phyloP scores from a whole-genome alignment of 345 rosid species.

The Microthlaspi erraticum region DNA sequence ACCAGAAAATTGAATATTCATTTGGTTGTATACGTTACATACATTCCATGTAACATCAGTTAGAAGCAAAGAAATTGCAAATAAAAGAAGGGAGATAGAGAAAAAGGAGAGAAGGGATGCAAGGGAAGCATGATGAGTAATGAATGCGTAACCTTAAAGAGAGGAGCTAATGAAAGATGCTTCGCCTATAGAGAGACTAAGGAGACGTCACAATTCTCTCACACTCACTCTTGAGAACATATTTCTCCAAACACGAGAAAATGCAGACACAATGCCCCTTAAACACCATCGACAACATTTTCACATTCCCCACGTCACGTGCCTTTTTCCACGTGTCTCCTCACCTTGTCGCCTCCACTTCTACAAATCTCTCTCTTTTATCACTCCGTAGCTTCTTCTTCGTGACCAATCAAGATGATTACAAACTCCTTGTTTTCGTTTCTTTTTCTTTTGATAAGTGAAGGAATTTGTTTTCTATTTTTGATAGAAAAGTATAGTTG shows the following conservation, averaged over 20 bases:
- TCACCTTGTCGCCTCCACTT: slow-evolving; percentile 34
- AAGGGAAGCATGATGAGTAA: slow-evolving; percentile 41
- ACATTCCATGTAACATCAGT: slow-evolving; percentile 25
- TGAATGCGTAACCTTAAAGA: slow-evolving; percentile 46
- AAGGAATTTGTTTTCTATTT: no score
- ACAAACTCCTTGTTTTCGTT: slow-evolving; percentile 13
- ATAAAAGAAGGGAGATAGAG: neutral
- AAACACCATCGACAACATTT: slow-evolving; percentile 34
- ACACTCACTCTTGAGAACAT: slow-evolving; percentile 31
- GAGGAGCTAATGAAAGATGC: slow-evolving; percentile 46
- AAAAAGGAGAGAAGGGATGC: neutral
- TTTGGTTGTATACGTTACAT: slow-evolving; percentile 16
- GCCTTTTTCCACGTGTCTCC: slow-evolving; percentile 50
- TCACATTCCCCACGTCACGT: slow-evolving; percentile 44
- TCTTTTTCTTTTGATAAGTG: neutral
- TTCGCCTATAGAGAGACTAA: slow-evolving; percentile 37
- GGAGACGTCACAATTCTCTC: slow-evolving; percentile 42
- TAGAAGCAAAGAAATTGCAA: slow-evolving; percentile 19
- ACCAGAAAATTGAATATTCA: neutral
- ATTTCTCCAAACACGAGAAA: slow-evolving; percentile 41
- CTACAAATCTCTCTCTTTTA: slow-evolving; percentile 9
- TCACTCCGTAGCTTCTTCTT: slow-evolving; percentile 35
- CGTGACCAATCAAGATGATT: slow-evolving; percentile 14
- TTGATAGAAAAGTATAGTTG: neutral
- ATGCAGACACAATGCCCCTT: slow-evolving; percentile 29